phyloP scores from a whole-genome alignment of 169 alveolate species.

The Plasmodium falciparum region DNA sequence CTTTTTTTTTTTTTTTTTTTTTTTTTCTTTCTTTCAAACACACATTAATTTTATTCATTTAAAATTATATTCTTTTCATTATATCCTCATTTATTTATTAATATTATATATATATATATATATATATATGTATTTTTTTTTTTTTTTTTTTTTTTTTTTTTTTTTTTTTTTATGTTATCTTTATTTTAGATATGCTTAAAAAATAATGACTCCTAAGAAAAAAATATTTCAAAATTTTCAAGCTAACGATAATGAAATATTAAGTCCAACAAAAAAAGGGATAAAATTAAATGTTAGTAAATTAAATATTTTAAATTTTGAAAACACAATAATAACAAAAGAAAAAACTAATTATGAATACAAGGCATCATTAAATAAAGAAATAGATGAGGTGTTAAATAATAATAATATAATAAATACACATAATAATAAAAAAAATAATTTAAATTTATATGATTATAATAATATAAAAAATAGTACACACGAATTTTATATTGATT shows the following conservation, averaged over 20 bases:
- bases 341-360: slow-evolving; percentile 3
- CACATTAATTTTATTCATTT: too few relatives aligned
- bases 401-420: neutral
- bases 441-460: slow-evolving; percentile 9
- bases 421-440: neutral
- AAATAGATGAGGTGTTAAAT: too few relatives aligned
- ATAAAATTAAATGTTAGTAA: slow-evolving; percentile 65
- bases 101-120: too few relatives aligned
- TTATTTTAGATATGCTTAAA: neutral
- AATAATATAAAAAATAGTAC: slow-evolving; percentile 19
- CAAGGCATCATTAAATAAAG: neutral
- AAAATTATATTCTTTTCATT: too few relatives aligned
- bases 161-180: too few relatives aligned
- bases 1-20: too few relatives aligned
- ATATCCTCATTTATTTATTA: too few relatives aligned
- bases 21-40: too few relatives aligned
- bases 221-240: slow-evolving; percentile 45
- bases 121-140: too few relatives aligned
- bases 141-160: too few relatives aligned
- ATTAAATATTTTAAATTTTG: slow-evolving; percentile 37
- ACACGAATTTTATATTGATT: slow-evolving; percentile 14
- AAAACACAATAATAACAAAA: slow-evolving; percentile 5
- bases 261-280: slow-evolving; percentile 70
- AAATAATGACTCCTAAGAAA: slow-evolving; percentile 8
- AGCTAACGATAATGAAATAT: slow-evolving; percentile 33